Evolutionary conservation across 2,329 filamentous ascomycete species (phyloP).

Genomic region (Cercospora sp.): DNA sequence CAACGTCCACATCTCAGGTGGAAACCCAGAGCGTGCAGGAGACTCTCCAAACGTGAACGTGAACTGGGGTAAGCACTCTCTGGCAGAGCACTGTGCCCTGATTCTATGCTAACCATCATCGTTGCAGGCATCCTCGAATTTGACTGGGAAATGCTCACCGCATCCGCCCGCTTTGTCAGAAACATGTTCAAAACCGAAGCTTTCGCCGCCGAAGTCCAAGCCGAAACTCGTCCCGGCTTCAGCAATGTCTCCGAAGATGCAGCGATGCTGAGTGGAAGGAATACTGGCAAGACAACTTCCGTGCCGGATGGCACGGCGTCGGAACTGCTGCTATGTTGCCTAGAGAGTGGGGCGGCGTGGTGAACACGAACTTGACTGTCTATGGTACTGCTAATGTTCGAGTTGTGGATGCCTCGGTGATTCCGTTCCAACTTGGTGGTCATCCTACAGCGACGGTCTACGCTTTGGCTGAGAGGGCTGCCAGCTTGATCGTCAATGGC

Average conservation of each 20-base stretch:
- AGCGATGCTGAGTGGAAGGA: constrained; percentile 26
- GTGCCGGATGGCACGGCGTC: constrained; percentile 25
- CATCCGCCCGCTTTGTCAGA: constrained; percentile 31
- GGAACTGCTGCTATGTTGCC: constrained; percentile 35
- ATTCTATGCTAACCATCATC: neutral
- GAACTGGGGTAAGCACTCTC: constrained; percentile 28
- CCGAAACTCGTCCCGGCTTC: constrained; percentile 34
- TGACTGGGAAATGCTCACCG: constrained; percentile 32
- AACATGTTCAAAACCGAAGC: constrained; percentile 25
- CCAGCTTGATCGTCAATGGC: neutral
- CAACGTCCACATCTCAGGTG: constrained; percentile 31
- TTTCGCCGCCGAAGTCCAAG: constrained; percentile 33
- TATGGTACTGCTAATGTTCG: constrained; percentile 31
- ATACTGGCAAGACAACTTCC: constrained; percentile 19
- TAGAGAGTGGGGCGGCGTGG: constrained; percentile 27
- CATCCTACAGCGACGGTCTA: constrained; percentile 30
- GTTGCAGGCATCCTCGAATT: constrained; percentile 20
- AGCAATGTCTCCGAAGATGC: constrained; percentile 19
- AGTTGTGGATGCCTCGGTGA: constrained; percentile 33
- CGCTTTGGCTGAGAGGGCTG: constrained; percentile 34
- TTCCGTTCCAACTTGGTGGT: constrained; percentile 27
- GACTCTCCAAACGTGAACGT: constrained; percentile 33
- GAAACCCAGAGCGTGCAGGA: constrained; percentile 23
- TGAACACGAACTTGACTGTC: constrained; percentile 31
- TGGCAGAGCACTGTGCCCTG: neutral